A percentile compares a stretch with the other conserved stretches of the same genome.
These are phyloP conservation scores for Annulohypoxylon truncatum DNA, from an alignment of 2,329 filamentous ascomycete genomes.

Conservation along the genomic window DNA sequence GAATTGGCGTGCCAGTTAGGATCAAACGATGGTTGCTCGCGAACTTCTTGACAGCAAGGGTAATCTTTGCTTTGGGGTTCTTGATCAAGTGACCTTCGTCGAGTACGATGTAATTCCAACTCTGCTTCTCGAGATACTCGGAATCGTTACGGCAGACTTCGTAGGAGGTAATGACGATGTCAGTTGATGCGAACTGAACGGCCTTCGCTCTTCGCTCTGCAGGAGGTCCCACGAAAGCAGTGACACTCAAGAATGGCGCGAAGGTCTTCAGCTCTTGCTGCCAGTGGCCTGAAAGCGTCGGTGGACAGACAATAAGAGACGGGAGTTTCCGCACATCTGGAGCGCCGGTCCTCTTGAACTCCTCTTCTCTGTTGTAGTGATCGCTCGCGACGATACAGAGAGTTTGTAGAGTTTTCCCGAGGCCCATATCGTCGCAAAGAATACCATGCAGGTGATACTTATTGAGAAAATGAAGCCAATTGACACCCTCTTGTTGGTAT, in stretches of 20 bases:
- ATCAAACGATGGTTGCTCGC: slow-evolving; percentile 95
- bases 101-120: slow-evolving; percentile 97
- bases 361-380: slow-evolving; percentile 91
- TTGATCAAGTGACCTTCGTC: slow-evolving; percentile 99
- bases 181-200: slow-evolving; percentile 77
- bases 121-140: slow-evolving; percentile 83
- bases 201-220: slow-evolving; percentile 79
- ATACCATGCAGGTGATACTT: slow-evolving; percentile 98
- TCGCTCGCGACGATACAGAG: slow-evolving; percentile 98
- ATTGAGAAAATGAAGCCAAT: slow-evolving; percentile 98
- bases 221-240: slow-evolving; percentile 91
- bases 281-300: slow-evolving; percentile 97
- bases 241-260: slow-evolving; percentile 89
- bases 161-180: slow-evolving; percentile 97
- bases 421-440: slow-evolving; percentile 98
- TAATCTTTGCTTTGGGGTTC: slow-evolving; percentile 97
- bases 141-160: slow-evolving; percentile 97
- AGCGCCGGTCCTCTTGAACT: slow-evolving; percentile 84
- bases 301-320: slow-evolving; percentile 94
- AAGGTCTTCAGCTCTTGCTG: slow-evolving; percentile 97
- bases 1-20: slow-evolving; percentile 94
- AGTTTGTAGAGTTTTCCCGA: slow-evolving; percentile 97
- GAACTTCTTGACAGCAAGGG: slow-evolving; percentile 89
- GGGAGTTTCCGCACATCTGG: slow-evolving; percentile 83
- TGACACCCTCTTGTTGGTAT: slow-evolving; percentile 98